phyloP scores from a whole-genome alignment of 257 asterid genomes.

The Ophiorrhiza pumila region DNA sequence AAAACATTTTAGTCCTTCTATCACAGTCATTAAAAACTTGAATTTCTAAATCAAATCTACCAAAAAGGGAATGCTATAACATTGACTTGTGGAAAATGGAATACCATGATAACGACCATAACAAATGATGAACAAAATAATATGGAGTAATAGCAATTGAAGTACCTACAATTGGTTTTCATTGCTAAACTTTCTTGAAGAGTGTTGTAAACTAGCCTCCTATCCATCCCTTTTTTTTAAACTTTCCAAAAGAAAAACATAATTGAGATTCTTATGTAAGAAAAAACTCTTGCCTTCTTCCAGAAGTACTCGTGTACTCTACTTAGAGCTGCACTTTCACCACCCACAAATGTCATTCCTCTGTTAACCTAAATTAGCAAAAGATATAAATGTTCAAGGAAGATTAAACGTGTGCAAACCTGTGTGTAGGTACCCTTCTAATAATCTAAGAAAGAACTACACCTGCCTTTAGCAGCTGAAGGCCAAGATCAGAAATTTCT shows the following conservation, averaged over 20 bases:
- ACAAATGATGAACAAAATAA: not conserved
- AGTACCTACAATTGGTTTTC: not conserved
- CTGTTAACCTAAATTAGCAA: conserved; percentile 48
- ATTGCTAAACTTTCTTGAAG: not conserved
- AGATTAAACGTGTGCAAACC: too few relatives aligned
- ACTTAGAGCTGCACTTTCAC: conserved; percentile 86
- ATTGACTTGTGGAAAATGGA: not conserved
- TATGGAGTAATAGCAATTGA: not conserved
- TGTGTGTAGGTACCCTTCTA: too few relatives aligned
- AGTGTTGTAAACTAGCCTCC: not conserved
- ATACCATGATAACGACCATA: not conserved
- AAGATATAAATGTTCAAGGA: not conserved
- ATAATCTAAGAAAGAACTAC: conserved; percentile 2
- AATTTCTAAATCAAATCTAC: not conserved
- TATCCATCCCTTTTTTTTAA: not conserved
- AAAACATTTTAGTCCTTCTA: not conserved
- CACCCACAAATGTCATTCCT: conserved; percentile 86
- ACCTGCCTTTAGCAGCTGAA: conserved; percentile 58
- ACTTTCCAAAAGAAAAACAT: not conserved
- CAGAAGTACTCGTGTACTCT: conserved; percentile 87
- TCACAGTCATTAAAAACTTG: not conserved
- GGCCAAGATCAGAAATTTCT: conserved; percentile 57
- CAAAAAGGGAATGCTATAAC: not conserved
- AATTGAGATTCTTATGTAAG: not conserved
- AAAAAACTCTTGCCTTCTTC: conserved; percentile 58